These are phyloP conservation scores for Picochlorum sp. DNA, from an alignment of 139 green algal genomes.

Conservation along the genomic window DNA sequence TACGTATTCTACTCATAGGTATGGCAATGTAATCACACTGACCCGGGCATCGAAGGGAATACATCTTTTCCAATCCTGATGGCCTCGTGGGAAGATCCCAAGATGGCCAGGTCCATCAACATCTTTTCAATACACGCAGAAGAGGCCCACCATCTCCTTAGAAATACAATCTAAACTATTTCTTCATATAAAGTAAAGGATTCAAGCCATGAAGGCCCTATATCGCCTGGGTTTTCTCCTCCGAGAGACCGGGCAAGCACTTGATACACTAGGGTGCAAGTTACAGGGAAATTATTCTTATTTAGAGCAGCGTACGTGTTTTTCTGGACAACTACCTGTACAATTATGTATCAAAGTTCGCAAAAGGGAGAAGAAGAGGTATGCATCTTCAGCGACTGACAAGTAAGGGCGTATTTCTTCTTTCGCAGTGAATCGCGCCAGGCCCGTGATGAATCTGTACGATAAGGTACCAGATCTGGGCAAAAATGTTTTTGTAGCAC, in stretches of 20 bases:
- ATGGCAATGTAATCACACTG: not conserved
- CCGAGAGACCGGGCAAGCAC: slow-evolving; percentile 84
- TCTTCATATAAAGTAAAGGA: no score
- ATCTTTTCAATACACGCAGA: no score
- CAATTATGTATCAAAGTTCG: not conserved
- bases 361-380: no score
- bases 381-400: not conserved
- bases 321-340: not conserved
- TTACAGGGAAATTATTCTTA: slow-evolving; percentile 83
- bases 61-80: no score
- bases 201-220: slow-evolving; percentile 30
- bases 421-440: slow-evolving; percentile 60
- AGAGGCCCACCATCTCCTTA: no score
- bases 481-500: slow-evolving; percentile 72
- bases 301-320: slow-evolving; percentile 70
- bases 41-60: no score
- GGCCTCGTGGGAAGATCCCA: no score
- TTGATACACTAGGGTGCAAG: slow-evolving; percentile 76
- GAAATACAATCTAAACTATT: no score
- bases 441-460: slow-evolving; percentile 57
- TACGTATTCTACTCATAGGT: no score
- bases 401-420: not conserved
- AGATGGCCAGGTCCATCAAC: no score
- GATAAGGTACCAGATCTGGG: slow-evolving; percentile 51
- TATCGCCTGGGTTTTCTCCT: slow-evolving; percentile 71